phyloP scores from a whole-genome alignment of 345 rosid genomes.

The Citrus australasica region DNA sequence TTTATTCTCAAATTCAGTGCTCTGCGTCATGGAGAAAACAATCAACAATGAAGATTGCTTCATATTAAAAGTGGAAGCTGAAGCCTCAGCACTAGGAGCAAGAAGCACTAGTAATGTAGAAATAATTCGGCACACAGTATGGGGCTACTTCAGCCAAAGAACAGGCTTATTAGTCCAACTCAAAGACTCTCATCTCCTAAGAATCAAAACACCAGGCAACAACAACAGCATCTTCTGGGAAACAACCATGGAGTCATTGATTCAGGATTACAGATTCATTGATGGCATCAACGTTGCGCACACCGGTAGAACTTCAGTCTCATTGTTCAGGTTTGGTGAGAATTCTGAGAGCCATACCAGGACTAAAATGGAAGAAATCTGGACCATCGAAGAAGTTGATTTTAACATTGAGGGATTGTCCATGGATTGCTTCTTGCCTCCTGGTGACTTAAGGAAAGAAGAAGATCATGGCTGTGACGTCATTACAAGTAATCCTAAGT shows the following conservation, averaged over 20 bases:
- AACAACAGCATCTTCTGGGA: conserved; percentile 78
- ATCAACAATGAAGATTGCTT: conserved; percentile 74
- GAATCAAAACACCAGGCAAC: conserved; percentile 50
- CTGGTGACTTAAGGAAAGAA: conserved; percentile 68
- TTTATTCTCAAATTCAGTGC: conserved; percentile 54
- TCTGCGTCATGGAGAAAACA: conserved; percentile 69
- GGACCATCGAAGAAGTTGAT: conserved; percentile 90
- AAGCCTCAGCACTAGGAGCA: conserved; percentile 46
- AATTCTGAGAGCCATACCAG: conserved; percentile 57
- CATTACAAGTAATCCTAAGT: conserved; percentile 27
- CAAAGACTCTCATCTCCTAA: conserved; percentile 76
- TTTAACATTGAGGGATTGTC: conserved; percentile 87
- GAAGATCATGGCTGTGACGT: conserved; percentile 25
- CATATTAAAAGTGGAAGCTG: conserved; percentile 69
- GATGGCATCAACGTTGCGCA: conserved; percentile 90
- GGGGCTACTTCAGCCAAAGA: conserved; percentile 94
- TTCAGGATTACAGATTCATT: conserved; percentile 67
- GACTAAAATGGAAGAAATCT: conserved; percentile 87
- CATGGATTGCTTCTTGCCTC: conserved; percentile 89
- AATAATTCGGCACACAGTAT: conserved; percentile 71
- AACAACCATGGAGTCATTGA: conserved; percentile 79
- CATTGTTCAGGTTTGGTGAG: conserved; percentile 68
- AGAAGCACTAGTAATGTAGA: conserved; percentile 72
- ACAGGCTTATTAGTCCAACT: conserved; percentile 76
- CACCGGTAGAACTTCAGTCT: conserved; percentile 61